Base-by-base conservation (phyloP, 2,329 filamentous ascomycete species). In the Torrubiella hemipterigena region DNA sequence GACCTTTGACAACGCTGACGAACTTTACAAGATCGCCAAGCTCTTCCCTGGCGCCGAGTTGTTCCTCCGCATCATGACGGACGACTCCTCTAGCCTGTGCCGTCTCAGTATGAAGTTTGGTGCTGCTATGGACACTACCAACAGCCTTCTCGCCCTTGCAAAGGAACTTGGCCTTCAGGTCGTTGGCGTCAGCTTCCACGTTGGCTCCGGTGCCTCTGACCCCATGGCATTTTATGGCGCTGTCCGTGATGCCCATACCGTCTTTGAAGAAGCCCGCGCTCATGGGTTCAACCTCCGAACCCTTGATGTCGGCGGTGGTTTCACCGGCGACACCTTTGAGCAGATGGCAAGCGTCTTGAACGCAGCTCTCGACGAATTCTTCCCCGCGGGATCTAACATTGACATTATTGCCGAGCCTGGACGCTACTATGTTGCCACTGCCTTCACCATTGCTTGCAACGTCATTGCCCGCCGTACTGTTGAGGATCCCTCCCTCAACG, bases 1-100 rank as follows among this genome's bases (percentile, higher is more conserved):
- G 89, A 98, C 91, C 3, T 96, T 98, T 53, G 91, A 98, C 71
- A 98, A 98, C 48, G 76, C 81, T 54, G 91, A 98, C 56, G 91
- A 98, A 69, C 73, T 98, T 31, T 85, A 89, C 73, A 98, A 98
- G 72, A 89, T 93, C 57, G 91, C 93, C 59, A 81, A 85, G 58
- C 73, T 91, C 46, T 95, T 73, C 51, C 89, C 91, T 3, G 76
- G 75, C 29, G 91, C 91, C 17, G 84, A 95, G 63, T 76, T 98
- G 25, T 93, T 81, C 58, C 69, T 98, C 38, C 87, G 91, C 48
- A 98, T 98, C 61, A 69, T 86, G 52, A 98, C 91, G 38, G 91
- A 98, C 53, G 91, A 98, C 56, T 93, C 87, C 27, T 85, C 84
- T 39, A 93, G 85, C 56, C 61, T 96, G 46, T 96, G 91, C 66